A percentile compares a stretch with the other conserved stretches of the same genome.
Evolutionary conservation across 1,284 basidiomycete species (phyloP).

Genomic region (Cutaneotrichosporon mucoides): DNA sequence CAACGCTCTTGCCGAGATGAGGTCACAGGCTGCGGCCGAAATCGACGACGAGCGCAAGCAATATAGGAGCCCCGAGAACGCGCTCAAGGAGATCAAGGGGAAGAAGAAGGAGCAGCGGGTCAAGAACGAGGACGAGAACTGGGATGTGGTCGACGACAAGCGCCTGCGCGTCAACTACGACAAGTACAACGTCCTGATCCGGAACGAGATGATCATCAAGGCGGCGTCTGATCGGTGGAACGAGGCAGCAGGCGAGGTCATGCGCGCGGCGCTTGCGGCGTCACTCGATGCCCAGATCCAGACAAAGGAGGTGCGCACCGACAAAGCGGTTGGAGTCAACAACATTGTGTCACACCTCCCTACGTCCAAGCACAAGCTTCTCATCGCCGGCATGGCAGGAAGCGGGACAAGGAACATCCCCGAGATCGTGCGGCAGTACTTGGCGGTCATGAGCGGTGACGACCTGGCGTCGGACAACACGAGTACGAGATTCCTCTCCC

Average conservation of each 20-base stretch:
- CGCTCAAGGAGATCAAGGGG: slow-evolving; percentile 23
- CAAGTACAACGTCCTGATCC: slow-evolving; percentile 79
- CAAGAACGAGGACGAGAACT: slow-evolving; percentile 16
- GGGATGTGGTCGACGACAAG: slow-evolving; percentile 20
- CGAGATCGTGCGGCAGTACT: slow-evolving; percentile 36
- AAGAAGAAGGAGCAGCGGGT: slow-evolving; percentile 6
- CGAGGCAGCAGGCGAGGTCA: slow-evolving; percentile 62
- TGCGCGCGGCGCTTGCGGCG: slow-evolving; percentile 66
- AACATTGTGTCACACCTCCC: slow-evolving; percentile 33
- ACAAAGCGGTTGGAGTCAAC: slow-evolving; percentile 26
- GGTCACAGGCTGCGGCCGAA: slow-evolving; percentile 5
- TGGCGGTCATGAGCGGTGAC: slow-evolving; percentile 37
- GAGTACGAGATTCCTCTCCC: slow-evolving; percentile 58
- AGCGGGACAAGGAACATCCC: slow-evolving; percentile 22
- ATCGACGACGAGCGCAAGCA: slow-evolving; percentile 29
- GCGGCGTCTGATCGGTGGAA: slow-evolving; percentile 77
- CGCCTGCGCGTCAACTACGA: slow-evolving; percentile 67
- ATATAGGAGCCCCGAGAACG: slow-evolving; percentile 29
- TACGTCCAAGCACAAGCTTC: slow-evolving; percentile 17
- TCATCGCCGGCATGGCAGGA: slow-evolving; percentile 33
- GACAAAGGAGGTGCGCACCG: slow-evolving; percentile 45
- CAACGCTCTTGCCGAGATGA: slow-evolving; percentile 40
- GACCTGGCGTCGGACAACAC: slow-evolving; percentile 26
- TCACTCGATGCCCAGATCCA: slow-evolving; percentile 57
- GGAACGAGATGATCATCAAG: slow-evolving; percentile 74